A percentile compares a stretch with the other conserved stretches of the same genome.
Conservation (phyloP, 495 filamentous ascomycete genomes). For the Terfezia claveryi region DNA sequence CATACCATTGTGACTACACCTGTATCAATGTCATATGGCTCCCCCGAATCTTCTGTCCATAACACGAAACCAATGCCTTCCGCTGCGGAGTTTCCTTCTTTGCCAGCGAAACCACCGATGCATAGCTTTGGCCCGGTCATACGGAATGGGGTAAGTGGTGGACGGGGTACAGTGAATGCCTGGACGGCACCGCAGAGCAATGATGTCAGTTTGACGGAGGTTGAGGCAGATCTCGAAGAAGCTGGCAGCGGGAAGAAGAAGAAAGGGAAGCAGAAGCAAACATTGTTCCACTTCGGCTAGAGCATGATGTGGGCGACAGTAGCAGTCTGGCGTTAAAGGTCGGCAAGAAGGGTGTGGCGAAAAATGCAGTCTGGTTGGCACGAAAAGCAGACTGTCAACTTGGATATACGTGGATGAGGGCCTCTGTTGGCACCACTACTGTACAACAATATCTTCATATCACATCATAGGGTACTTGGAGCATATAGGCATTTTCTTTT, state of each 20-base stretch:
- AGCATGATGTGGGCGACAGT: no score
- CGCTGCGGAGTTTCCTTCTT: conserved; percentile 9
- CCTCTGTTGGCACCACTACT: no score
- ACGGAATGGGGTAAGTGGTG: conserved; percentile 4
- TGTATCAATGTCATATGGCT: background rate
- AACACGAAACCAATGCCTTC: background rate
- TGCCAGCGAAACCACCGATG: conserved; percentile 11
- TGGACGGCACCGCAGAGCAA: background rate
- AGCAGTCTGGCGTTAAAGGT: no score
- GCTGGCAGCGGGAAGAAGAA: conserved; percentile 10
- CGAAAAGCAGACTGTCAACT: no score
- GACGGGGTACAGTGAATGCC: background rate
- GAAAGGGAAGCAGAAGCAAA: conserved; percentile 16
- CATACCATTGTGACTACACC: background rate
- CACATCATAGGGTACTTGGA: no score
- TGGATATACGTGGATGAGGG: no score
- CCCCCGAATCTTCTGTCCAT: background rate
- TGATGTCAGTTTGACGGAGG: background rate
- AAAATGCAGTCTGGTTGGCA: no score
- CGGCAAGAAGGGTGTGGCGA: no score
- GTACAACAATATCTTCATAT: no score
- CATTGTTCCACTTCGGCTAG: conserved; percentile 12
- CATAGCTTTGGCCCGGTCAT: conserved; percentile 13
- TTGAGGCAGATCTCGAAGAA: background rate
- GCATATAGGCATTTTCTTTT: no score